phyloP scores from a whole-genome alignment of 2,329 filamentous ascomycete genomes.

The Endoconidiophora polonica region DNA sequence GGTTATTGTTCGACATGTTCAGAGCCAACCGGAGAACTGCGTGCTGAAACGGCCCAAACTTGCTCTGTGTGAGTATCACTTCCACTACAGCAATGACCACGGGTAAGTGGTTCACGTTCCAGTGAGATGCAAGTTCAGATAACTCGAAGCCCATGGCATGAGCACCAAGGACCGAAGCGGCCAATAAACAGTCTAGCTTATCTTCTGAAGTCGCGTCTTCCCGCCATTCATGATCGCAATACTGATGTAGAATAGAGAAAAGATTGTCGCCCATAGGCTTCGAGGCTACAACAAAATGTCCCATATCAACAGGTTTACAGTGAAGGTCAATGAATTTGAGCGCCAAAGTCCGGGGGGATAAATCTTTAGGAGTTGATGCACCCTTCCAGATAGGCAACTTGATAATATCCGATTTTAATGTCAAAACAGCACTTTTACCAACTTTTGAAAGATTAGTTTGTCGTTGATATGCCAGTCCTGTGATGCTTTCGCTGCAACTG shows the following conservation, averaged over 20 bases:
- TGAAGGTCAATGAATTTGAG: constrained; percentile 22
- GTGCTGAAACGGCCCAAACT: constrained; percentile 26
- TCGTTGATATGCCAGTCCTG: constrained; percentile 44
- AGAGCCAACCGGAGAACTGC: constrained; percentile 55
- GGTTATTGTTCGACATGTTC: constrained; percentile 72
- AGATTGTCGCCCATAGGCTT: constrained; percentile 13
- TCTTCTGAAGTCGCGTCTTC: constrained; percentile 10
- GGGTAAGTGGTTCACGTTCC: constrained; percentile 34
- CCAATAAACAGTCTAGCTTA: constrained; percentile 16
- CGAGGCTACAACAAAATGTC: constrained; percentile 10
- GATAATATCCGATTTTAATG: constrained; percentile 36
- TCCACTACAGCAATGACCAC: constrained; percentile 32
- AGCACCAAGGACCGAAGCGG: constrained; percentile 35
- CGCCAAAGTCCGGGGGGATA: constrained; percentile 48
- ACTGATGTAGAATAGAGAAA: constrained; percentile 14
- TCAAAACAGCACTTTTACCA: constrained; percentile 37
- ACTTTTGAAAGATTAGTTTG: constrained; percentile 53
- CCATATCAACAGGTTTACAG: constrained; percentile 11
- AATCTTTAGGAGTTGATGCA: constrained; percentile 23
- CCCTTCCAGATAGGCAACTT: constrained; percentile 44
- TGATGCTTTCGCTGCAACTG: constrained; percentile 35
- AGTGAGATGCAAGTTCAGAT: constrained; percentile 24
- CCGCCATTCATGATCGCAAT: constrained; percentile 9
- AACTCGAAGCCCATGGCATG: constrained; percentile 33
- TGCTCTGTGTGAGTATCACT: constrained; percentile 22